These are phyloP conservation scores for Lactarius sp. DNA, from an alignment of 768 basidiomycete genomes.

Conservation along the genomic window DNA sequence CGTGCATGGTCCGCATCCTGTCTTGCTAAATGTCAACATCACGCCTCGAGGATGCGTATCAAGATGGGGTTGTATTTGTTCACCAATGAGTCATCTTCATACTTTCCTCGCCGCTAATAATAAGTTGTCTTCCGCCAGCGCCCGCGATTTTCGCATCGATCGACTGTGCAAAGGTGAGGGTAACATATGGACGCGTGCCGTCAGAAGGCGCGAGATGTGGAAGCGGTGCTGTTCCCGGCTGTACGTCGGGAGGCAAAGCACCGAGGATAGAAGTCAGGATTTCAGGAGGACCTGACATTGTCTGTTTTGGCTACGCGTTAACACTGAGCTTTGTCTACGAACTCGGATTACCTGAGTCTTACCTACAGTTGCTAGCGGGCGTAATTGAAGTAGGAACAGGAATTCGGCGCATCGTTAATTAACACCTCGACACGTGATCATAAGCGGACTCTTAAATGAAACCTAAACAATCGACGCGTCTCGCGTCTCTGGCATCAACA, in stretches of 20 bases:
- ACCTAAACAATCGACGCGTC: constrained; percentile 23
- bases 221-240: constrained; percentile 19
- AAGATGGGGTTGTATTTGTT: constrained; percentile 22
- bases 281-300: constrained; percentile 16
- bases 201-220: constrained; percentile 19
- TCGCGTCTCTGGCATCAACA: constrained; percentile 20
- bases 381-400: not conserved
- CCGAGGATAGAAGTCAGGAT: constrained; percentile 21
- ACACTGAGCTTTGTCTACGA: too few relatives aligned
- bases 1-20: constrained; percentile 91
- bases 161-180: constrained; percentile 82
- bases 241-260: constrained; percentile 6
- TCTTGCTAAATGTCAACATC: constrained; percentile 14
- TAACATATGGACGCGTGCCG: constrained; percentile 52
- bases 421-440: constrained; percentile 20
- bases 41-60: not conserved
- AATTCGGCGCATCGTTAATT: not conserved
- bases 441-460: constrained; percentile 18
- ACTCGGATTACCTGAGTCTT: too few relatives aligned
- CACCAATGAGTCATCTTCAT: constrained; percentile 95
- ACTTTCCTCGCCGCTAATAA: constrained; percentile 79
- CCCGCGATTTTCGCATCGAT: constrained; percentile 88
- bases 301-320: not conserved
- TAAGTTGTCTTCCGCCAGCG: constrained; percentile 62
- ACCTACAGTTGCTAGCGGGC: too few relatives aligned